Evolutionary conservation across 2,329 filamentous ascomycete species (phyloP), one percentile per base, ranked within the genome.

Genomic region (Colletotrichum viniferum): DNA sequence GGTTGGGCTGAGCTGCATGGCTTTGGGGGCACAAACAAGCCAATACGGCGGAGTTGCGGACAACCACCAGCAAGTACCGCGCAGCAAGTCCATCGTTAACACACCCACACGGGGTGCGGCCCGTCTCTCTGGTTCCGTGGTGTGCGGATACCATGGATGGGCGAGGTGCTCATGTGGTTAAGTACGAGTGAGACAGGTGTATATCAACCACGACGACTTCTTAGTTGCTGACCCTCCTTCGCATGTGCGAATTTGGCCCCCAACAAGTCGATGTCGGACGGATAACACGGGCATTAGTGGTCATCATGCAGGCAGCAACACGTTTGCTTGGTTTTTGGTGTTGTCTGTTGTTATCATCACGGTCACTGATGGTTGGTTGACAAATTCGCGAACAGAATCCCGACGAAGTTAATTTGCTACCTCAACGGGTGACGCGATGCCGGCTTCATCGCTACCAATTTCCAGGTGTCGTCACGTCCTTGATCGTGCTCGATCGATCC

Each of bases 401-500:
- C 69, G 73, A 73, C 26, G 34, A 73, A 73, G 63, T 73, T 5
- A 21, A 60, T 62, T 72, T 75, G 69, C 69, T 73, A 75, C 63
- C 69, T 73, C 34, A 75, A 75, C 73, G 69, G 73, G 64, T 68
- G 73, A 75, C 69, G 69, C 69, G 73, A 75, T 73, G 73, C 69
- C 69, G 63, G 70, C 69, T 43, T 67, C 73, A 75, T 75, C 73
- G 73, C 73, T 69, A 7, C 34, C 63, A 62, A 58, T 75, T 75
- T 75, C 73, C 73, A 75, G 73, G 73, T 75, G 76, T 76, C 74
- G 74, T 74, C 74, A 76, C 74, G 74, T 76, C 32, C 74, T 64
- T 76, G 74, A 76, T 76, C 74, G 74, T 76, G 74, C 74, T 76
- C 74, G 74, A 76, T 75, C 73, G 18, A 52, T 73, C 73, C 74